Conservation (phyloP, 768 basidiomycete species). For the Macrocybe gigantea region DNA sequence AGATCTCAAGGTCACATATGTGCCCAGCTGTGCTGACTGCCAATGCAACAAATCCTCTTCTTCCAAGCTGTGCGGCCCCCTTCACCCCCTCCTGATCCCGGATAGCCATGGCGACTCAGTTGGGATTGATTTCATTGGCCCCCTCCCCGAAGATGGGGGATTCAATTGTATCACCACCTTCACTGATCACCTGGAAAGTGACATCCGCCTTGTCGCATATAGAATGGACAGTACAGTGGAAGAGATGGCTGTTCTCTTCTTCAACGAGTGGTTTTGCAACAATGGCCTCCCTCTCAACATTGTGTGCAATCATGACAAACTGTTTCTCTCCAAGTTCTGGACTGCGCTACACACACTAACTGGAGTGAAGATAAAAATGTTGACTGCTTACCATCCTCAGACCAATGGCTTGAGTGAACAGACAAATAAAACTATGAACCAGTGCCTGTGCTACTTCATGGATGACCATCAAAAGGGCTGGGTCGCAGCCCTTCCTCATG, state of each 20-base stretch:
- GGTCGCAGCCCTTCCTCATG: too few relatives aligned
- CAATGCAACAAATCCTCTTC: conserved; percentile 17
- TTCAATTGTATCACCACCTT: conserved; percentile 18
- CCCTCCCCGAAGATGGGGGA: conserved; percentile 18
- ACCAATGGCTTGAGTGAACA: conserved; percentile 30
- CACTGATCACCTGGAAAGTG: conserved; percentile 17
- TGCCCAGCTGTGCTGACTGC: neutral
- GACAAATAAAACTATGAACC: conserved; percentile 26
- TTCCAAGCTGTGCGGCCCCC: conserved; percentile 17
- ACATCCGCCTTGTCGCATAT: conserved; percentile 12
- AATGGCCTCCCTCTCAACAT: conserved; percentile 24
- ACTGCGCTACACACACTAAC: too few relatives aligned
- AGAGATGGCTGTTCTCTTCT: conserved; percentile 17
- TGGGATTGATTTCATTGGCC: conserved; percentile 25
- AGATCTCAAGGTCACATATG: neutral
- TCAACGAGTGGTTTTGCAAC: conserved; percentile 24
- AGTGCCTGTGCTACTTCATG: conserved; percentile 21
- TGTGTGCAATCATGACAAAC: too few relatives aligned
- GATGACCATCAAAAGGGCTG: conserved; percentile 26
- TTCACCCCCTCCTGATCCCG: conserved; percentile 18
- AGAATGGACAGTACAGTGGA: conserved; percentile 6
- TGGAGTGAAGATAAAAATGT: too few relatives aligned
- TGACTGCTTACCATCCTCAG: conserved; percentile 31
- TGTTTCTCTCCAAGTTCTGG: too few relatives aligned
- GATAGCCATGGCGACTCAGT: conserved; percentile 16